Base-by-base conservation (phyloP, 345 rosid species). In the Reutealis trisperma region DNA sequence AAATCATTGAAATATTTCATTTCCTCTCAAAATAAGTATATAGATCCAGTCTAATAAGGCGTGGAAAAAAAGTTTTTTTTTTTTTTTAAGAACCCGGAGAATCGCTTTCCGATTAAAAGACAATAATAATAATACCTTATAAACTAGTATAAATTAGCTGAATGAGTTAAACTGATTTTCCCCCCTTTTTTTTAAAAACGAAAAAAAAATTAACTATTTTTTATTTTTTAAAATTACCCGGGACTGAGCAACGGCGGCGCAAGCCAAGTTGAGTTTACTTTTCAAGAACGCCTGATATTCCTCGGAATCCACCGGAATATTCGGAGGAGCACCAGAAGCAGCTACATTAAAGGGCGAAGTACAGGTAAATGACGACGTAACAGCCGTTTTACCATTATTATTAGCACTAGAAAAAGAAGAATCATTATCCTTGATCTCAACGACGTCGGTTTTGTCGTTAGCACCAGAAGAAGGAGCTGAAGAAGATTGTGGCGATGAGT, bases 211-310 rank as follows among this genome's bases (percentile, higher is more conserved):
- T 18, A 22, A n/a, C 34, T 49, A 13, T 10, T 42, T 6, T 37
- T 37, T 37, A 37, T 37, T 37, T 37, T 37, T 37, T 37, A n/a
- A 21, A 27, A 19, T 76, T 76, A 81, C 84, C 73, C 84, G 71
- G 37, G 84, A 77, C 57, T 54, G 49, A 24, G 81, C 81, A 22
- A 81, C 84, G 13, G 81, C 81, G 30, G 84, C 84, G 30, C 84
- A 81, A 45, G 84, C 84, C 27, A 81, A 63, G 27, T 57, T 77
- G 75, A 81, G 81, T 57, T 81, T 77, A 47, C 78, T 73, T 62
- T 77, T 81, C 13, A 81, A 74, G 63, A 81, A 62, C 10, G 78
- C 75, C 55, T 69, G 81, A 71, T 69, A 77, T 16, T 77, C 78
- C 32, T 77, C 81, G 22, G 84, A 77, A 44, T 77, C 84, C 74